Evolutionary conservation across 306 rosid species (phyloP), one percentile per base, ranked within the genome.

Genomic region (Ammopiptanthus mongolicus): DNA sequence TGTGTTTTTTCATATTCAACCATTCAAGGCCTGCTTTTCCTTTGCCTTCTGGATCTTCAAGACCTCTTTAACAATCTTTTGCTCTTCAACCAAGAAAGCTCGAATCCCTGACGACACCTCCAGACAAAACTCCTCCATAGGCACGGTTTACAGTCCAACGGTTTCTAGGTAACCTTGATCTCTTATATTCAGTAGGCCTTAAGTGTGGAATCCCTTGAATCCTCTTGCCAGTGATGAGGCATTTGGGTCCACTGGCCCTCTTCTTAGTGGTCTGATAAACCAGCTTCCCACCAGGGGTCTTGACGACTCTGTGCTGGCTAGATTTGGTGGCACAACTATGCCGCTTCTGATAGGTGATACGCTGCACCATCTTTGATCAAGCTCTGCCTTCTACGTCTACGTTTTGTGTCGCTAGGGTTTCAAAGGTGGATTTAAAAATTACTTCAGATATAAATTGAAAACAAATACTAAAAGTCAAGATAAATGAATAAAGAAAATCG

Each of bases 151-250:
- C 90, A 50, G 96, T 90, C 82, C 96, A 86, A 11, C 91, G 80
- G 74, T 90, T 90, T 81, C 96, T 86, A 25, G 93, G 58, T 19
- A 90, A 63, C 78, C 96, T 88, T 12, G 96, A 88, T 65, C 96
- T 81, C 86, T 90, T 90, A 36, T 90, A 90, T 65, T 90, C 91
- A 5, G 87, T 78, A 12, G 96, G 93, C 82, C 96, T 85, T 79
- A 90, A 75, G 82, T 88, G 96, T 42, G 96, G 93, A 85, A 90
- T 90, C 81, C 96, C 92, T 66, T 90, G 92, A 81, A 90, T 90
- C 81, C 92, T 84, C 87, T 88, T 90, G 75, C 96, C 92, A 42
- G 92, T 90, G 1, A 90, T 92, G 47, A 92, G 92, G 63, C 96
- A 88, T 78, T 90, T 90, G 44, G 92, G 92, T 0, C 92, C 96